Conservation (phyloP, 164 flowering plant species). For the Vitis amurensis region DNA sequence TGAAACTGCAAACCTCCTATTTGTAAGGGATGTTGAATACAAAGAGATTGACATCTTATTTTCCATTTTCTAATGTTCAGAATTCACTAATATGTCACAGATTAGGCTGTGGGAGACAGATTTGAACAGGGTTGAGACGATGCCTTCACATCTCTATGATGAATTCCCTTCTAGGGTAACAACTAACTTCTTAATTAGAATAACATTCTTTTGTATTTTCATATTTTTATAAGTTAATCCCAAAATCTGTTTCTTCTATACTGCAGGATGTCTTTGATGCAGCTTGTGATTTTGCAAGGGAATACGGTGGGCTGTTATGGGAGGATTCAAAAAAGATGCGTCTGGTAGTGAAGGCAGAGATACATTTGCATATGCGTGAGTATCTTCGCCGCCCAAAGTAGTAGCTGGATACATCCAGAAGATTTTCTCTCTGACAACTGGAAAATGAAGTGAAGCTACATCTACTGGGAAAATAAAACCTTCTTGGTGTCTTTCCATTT, state of each 20-base stretch:
- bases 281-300: conserved; percentile 84
- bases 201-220: not conserved
- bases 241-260: not conserved
- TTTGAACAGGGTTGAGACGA: conserved; percentile 68
- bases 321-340: conserved; percentile 77
- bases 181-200: not conserved
- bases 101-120: conserved; percentile 90
- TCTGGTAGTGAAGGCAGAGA: conserved; percentile 64
- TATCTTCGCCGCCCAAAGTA: conserved; percentile 60
- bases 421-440: no score
- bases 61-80: conserved; percentile 6
- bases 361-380: conserved; percentile 63
- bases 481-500: no score
- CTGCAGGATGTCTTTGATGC: conserved; percentile 76
- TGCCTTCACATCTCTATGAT: conserved; percentile 60
- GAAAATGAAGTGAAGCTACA: no score
- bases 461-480: no score
- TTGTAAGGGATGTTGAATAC: not conserved
- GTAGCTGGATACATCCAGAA: conserved; percentile 3
- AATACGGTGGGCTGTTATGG: conserved; percentile 61
- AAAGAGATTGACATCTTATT: not conserved
- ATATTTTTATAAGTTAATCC: not conserved
- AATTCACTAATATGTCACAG: conserved; percentile 35
- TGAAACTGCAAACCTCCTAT: not conserved
- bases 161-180: conserved; percentile 79